Evolutionary conservation across 2,329 filamentous ascomycete species (phyloP), one percentile per base, ranked within the genome.

Genomic region (Zymoseptoria ardabiliae): DNA sequence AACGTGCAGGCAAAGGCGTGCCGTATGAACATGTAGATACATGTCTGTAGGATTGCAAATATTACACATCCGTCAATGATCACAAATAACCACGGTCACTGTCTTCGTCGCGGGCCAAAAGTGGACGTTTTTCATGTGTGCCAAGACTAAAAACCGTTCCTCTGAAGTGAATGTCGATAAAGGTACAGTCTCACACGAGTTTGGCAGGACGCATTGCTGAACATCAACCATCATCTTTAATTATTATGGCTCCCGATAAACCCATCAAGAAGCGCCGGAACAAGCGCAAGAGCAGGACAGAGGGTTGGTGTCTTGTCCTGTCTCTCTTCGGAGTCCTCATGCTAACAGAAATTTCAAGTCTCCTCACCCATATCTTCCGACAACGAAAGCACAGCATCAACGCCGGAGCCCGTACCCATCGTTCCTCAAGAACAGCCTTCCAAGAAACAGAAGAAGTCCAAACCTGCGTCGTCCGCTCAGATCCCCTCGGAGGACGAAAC

Each of bases 231-330:
- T 30, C 28, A 20, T 2, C 22, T 51, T 25, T 1, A 53, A 13
- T 4, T 4, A 58, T 50, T 10, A 68, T 67, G 65, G 59, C 66
- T 23, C 62, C 63, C 3, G 62, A 63, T 19, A 62, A 63, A 48
- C 28, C 50, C 21, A 63, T 63, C 45, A 65, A 64, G 58, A 67
- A 66, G 57, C 62, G 67, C 17, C 58, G 60, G n/a, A 65, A 63
- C 28, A 69, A 67, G 56, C 64, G 67, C 13, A 69, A 67, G 53
- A 50, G 62, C 25, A 61, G 66, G 9, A 69, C 66, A 50, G 65
- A 68, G 62, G 66, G 66, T 67, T 57, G 17, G n/a, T 25, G 13
- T 25, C 7, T 28, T 35, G 28, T 9, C 4, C 11, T 49, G 8
- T 9, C 11, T 3, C 13, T 45, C 35, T 45, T 45, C 35, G 17